Evolutionary conservation across 2,329 filamentous ascomycete species (phyloP).

Genomic region (Grosmannia huntii): DNA sequence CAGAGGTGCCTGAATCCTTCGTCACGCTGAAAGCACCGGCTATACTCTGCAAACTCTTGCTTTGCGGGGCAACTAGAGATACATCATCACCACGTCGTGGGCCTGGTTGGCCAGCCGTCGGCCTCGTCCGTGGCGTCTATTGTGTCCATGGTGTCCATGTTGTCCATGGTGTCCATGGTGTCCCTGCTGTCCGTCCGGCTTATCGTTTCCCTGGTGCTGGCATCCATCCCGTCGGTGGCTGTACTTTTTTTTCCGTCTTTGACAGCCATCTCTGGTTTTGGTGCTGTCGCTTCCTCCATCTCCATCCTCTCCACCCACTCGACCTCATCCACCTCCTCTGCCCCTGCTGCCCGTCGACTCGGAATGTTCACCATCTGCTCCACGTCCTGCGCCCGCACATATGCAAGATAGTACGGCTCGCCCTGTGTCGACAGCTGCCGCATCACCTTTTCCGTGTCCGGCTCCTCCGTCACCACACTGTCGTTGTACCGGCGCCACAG

Average conservation of each 20-base stretch:
- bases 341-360: slow-evolving; percentile 3
- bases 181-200: too few species aligned
- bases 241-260: background rate
- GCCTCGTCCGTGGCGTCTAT: background rate
- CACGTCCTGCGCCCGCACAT: slow-evolving; percentile 19
- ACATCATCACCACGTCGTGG: background rate
- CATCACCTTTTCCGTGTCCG: slow-evolving; percentile 58
- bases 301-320: too few species aligned
- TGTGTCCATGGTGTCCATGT: background rate
- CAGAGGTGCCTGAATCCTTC: too few species aligned
- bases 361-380: slow-evolving; percentile 17
- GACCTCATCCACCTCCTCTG: background rate
- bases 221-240: background rate
- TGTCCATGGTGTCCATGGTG: too few species aligned
- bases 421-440: slow-evolving; percentile 52
- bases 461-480: slow-evolving; percentile 57
- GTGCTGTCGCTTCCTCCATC: background rate
- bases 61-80: background rate
- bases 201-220: too few species aligned
- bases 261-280: too few species aligned
- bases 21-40: too few species aligned
- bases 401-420: slow-evolving; percentile 43
- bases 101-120: background rate
- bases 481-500: slow-evolving; percentile 96
- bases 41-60: too few species aligned